Conservation (phyloP, 2,329 filamentous ascomycete genomes). For the Aspergillus pseudoglaucus region DNA sequence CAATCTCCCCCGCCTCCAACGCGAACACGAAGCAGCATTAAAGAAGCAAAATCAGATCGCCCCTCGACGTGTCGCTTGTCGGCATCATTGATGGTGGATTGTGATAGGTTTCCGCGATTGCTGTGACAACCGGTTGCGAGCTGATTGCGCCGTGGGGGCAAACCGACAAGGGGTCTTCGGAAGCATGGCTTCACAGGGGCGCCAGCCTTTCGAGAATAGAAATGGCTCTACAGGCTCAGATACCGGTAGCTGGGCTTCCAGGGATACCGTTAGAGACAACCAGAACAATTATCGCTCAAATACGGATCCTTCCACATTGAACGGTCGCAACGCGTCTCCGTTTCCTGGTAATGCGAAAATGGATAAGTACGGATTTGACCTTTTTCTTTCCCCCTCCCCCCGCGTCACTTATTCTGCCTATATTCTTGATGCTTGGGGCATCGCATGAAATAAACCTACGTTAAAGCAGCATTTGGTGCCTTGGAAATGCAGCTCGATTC, state of each 20-base stretch:
- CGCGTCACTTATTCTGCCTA: no score
- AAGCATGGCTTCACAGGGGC: conserved; percentile 30
- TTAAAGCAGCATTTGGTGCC: not conserved
- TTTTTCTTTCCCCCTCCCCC: no score
- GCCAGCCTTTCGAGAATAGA: conserved; percentile 26
- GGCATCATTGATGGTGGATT: conserved; percentile 18
- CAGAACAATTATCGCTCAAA: conserved; percentile 12
- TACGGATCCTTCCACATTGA: conserved; percentile 15
- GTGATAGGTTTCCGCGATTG: conserved; percentile 2
- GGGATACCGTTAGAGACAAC: conserved; percentile 33
- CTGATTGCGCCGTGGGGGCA: conserved; percentile 15
- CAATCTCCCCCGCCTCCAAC: no score
- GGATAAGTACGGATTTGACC: conserved; percentile 26
- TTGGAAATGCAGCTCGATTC: no score
- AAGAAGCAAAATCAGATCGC: not conserved
- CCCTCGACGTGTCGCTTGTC: not conserved
- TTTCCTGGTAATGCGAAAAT: conserved; percentile 19
- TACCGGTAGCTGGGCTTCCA: conserved; percentile 32
- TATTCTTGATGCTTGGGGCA: not conserved
- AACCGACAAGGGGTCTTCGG: conserved; percentile 10
- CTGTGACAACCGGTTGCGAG: conserved; percentile 15
- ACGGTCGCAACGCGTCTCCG: conserved; percentile 21
- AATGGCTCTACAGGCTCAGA: conserved; percentile 38
- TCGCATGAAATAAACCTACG: no score
- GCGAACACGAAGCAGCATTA: no score